phyloP scores from a whole-genome alignment of 1,284 basidiomycete genomes.

The Schizophyllum amplum region DNA sequence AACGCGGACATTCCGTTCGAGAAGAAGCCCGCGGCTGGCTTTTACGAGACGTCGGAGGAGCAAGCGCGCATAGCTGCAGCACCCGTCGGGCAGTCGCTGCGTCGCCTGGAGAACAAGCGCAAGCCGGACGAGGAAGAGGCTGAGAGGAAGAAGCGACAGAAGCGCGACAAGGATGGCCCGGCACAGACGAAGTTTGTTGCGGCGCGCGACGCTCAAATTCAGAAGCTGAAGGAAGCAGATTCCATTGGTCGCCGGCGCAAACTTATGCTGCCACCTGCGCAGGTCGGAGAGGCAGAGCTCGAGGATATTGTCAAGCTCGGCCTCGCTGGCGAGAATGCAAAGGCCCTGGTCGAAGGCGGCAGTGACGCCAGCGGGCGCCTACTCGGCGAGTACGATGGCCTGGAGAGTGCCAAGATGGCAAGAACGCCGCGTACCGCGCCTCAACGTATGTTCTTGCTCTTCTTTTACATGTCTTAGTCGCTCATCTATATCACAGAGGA shows the following conservation, averaged over 20 bases:
- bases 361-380: constrained; percentile 82
- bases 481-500: constrained; percentile 54
- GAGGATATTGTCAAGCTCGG: constrained; percentile 99
- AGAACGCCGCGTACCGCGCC: constrained; percentile 89
- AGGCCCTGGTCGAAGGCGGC: constrained; percentile 74
- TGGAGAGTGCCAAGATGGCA: constrained; percentile 85
- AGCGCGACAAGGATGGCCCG: constrained; percentile 43
- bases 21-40: constrained; percentile 91
- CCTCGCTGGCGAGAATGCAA: constrained; percentile 83
- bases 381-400: constrained; percentile 85
- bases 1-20: constrained; percentile 99
- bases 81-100: constrained; percentile 87
- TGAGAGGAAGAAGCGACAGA: constrained; percentile 80
- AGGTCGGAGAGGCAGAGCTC: constrained; percentile 93
- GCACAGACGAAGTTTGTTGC: constrained; percentile 90
- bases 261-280: constrained; percentile 81
- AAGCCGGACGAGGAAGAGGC: constrained; percentile 87
- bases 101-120: constrained; percentile 86
- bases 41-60: constrained; percentile 96
- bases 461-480: constrained; percentile 1
- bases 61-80: constrained; percentile 82
- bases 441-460: constrained; percentile 57
- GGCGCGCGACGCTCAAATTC: constrained; percentile 93
- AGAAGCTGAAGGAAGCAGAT: constrained; percentile 95
- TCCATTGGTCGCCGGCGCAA: constrained; percentile 87